phyloP scores from a whole-genome alignment of 129 eudicot genomes.

The Chrysanthemum seticuspe region DNA sequence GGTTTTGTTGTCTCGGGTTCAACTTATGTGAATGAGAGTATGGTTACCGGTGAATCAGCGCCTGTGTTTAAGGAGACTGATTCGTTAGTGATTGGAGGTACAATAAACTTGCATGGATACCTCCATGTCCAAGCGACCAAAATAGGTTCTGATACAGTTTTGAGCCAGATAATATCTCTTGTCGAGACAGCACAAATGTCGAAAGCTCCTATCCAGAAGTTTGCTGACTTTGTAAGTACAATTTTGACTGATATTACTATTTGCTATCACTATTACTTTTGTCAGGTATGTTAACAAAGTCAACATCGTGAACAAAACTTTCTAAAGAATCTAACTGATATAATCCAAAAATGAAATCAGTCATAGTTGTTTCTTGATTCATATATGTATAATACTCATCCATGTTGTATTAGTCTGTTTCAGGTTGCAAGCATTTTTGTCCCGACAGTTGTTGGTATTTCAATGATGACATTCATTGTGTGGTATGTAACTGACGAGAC shows the following conservation, averaged over 20 bases:
- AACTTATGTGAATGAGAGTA: conserved; percentile 88
- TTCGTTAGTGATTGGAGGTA: conserved; percentile 77
- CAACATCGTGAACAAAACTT: no score
- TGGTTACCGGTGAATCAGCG: conserved; percentile 93
- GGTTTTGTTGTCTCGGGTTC: conserved; percentile 84
- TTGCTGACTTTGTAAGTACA: conserved; percentile 78
- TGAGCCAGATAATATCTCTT: conserved; percentile 87
- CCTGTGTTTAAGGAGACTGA: conserved; percentile 64
- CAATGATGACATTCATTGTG: conserved; percentile 64
- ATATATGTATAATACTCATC: conserved; percentile 1
- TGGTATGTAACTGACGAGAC: conserved; percentile 53
- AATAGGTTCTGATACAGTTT: conserved; percentile 87
- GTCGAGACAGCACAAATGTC: conserved; percentile 97
- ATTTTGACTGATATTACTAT: neutral
- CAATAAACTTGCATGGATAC: conserved; percentile 82
- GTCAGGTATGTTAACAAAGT: no score
- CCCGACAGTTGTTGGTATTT: conserved; percentile 67
- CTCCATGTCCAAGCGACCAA: conserved; percentile 82
- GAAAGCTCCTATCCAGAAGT: conserved; percentile 95
- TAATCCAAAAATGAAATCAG: no score
- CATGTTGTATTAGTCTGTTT: conserved; percentile 19
- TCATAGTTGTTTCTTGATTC: neutral
- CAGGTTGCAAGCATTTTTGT: conserved; percentile 96
- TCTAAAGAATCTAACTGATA: no score
- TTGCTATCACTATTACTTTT: neutral